Evolutionary conservation across 371 early-diverging fungal species (phyloP).

Genomic region (Coemansia sp.): DNA sequence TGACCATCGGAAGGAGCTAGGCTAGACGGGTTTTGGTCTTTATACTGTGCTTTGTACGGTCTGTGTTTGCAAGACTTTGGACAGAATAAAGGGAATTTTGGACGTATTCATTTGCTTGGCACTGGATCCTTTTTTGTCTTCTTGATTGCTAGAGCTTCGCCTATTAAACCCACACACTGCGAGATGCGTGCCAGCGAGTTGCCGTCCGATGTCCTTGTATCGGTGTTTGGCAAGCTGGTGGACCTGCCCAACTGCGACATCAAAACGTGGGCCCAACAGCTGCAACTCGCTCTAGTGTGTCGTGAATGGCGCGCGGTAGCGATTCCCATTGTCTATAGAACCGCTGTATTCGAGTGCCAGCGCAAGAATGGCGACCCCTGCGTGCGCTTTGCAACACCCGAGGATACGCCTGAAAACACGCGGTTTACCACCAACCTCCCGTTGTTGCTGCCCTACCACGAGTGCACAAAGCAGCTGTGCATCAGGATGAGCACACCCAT

Average conservation of each 20-base stretch:
- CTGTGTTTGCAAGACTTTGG: neutral
- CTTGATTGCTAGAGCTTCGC: no score
- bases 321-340: neutral
- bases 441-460: neutral
- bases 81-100: neutral
- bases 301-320: neutral
- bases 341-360: neutral
- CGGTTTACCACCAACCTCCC: neutral
- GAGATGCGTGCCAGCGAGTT: neutral
- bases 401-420: neutral
- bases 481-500: neutral
- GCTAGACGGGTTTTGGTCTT: conserved; percentile 4
- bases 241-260: neutral
- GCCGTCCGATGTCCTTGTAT: neutral
- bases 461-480: neutral
- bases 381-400: neutral
- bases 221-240: neutral
- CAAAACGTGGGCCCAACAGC: neutral
- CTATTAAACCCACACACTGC: no score
- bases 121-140: no score
- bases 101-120: neutral
- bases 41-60: neutral
- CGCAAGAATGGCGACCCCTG: neutral
- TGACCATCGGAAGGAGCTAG: conserved; percentile 42
- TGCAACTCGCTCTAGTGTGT: neutral